A percentile compares a stretch with the other conserved stretches of the same genome.
Conservation (phyloP, 164 flowering plant genomes). For the Sedum album region DNA sequence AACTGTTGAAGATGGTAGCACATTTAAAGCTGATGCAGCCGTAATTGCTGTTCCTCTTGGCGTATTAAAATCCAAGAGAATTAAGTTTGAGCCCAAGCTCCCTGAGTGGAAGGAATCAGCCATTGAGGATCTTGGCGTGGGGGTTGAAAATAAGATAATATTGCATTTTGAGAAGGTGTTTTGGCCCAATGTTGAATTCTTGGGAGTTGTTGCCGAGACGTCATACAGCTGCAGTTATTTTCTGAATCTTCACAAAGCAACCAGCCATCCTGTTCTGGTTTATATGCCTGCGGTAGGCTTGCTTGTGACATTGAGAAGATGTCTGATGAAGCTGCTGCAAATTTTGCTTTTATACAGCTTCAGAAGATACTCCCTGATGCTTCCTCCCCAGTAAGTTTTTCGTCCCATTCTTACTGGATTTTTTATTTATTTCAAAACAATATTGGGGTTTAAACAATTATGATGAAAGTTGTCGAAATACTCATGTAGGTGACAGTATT, state of each 20-base stretch:
- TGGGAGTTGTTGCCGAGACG: constrained; percentile 84
- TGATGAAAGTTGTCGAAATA: no score
- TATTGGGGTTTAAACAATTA: no score
- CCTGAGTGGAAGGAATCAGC: constrained; percentile 91
- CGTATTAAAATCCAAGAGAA: constrained; percentile 57
- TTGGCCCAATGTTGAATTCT: constrained; percentile 97
- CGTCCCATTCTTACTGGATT: neutral
- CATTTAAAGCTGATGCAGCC: constrained; percentile 84
- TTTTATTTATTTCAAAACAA: no score
- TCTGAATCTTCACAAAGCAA: constrained; percentile 93
- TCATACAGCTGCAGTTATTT: constrained; percentile 91
- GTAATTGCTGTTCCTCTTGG: constrained; percentile 80
- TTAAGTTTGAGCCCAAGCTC: constrained; percentile 75
- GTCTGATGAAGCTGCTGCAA: constrained; percentile 91
- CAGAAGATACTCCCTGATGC: constrained; percentile 86
- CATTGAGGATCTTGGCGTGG: constrained; percentile 81
- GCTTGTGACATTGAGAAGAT: constrained; percentile 84
- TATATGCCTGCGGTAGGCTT: constrained; percentile 93
- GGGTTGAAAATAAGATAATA: constrained; percentile 82
- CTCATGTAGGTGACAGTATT: neutral
- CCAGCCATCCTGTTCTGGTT: constrained; percentile 85
- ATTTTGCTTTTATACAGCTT: constrained; percentile 75
- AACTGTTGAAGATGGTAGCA: constrained; percentile 64
- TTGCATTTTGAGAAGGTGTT: constrained; percentile 83
- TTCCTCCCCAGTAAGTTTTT: constrained; percentile 51